Evolutionary conservation across 1,139 yeast genomes (phyloP).

Genomic region (Saccharomyces hybrid): DNA sequence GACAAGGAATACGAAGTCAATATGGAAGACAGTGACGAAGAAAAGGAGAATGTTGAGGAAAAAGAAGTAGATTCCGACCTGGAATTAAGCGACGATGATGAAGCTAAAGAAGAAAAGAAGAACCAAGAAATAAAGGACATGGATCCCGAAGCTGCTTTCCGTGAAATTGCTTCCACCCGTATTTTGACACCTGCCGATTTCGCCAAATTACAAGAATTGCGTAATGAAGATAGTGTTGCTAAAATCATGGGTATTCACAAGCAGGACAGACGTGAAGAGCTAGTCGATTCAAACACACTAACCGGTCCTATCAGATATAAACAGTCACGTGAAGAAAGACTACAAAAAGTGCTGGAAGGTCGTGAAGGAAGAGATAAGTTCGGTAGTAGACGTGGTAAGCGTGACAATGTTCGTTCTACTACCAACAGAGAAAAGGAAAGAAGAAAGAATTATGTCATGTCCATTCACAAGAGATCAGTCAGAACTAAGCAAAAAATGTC

Average conservation of each 20-base stretch:
- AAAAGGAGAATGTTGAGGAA: conserved; percentile 28
- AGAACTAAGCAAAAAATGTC: conserved; percentile 91
- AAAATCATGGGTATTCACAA: conserved; percentile 57
- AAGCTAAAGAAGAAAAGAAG: conserved; percentile 16
- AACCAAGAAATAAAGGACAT: conserved; percentile 18
- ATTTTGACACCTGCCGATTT: conserved; percentile 96
- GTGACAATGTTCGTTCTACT: conserved; percentile 73
- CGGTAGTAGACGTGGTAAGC: conserved; percentile 80
- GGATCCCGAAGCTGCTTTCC: conserved; percentile 42
- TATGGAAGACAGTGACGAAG: conserved; percentile 40
- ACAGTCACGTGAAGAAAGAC: conserved; percentile 78
- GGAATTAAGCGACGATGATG: conserved; percentile 30
- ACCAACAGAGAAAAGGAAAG: conserved; percentile 96
- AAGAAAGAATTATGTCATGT: conserved; percentile 98
- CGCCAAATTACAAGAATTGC: conserved; percentile 84
- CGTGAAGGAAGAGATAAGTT: conserved; percentile 87
- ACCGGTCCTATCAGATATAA: conserved; percentile 83
- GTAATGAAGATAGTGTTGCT: conserved; percentile 75
- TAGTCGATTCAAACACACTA: conserved; percentile 69
- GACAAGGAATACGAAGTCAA: conserved; percentile 47
- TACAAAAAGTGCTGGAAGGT: conserved; percentile 83
- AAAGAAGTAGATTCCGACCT: conserved; percentile 37
- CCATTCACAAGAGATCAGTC: conserved; percentile 89
- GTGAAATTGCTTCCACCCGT: conserved; percentile 60
- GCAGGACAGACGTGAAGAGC: conserved; percentile 55